Base-by-base conservation (phyloP, 768 basidiomycete genomes). In the Hebeloma cylindrosporum region DNA sequence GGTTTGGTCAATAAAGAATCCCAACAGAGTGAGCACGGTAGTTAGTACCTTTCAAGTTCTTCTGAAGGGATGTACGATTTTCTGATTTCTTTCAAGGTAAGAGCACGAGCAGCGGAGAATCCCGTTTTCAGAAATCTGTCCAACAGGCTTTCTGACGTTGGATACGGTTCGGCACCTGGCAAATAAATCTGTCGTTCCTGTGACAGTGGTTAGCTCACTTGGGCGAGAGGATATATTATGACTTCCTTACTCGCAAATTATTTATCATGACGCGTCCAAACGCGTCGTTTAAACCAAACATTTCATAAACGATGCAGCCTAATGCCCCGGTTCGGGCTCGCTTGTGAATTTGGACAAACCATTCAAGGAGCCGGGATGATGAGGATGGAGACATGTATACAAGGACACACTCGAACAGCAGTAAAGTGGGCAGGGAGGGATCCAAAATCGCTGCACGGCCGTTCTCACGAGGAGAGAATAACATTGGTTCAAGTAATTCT, bases 211-310 rank as follows among this genome's bases (percentile, higher is more conserved):
- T 11, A 40, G 23, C 40, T 16, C 40, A 50, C 29, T 48, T 30
- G 43, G 23, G 16, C n/a, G 2, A 7, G 8, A n/a, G 16, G 32
- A 34, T 45, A 21, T 16, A 16, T 20, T 13, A 16, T n/a, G 16
- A 36, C 17, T 23, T 21, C 18, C 69, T 46, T 51, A 89, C 93
- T 72, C 77, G 81, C 37, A 97, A 72, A 64, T 98, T 98, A 34
- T 78, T 78, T 44, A 85, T 67, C 93, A 99, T 97, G 16, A 98
- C 88, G 22, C 75, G 75, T n/a, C 95, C 96, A 66, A 98, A 98
- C 0, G 81, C 57, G 59, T 97, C 95, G 14, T 80, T 73, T 3
- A 97, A 70, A 2, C 84, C 86, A 60, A 91, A 94, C 88, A 97
- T 97, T 61, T 97, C 95, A 58, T 98, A 97, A 13, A 93, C 75